These are phyloP conservation scores for Penicillium sp. DNA, from an alignment of 2,329 filamentous ascomycete genomes.

Conservation along the genomic window DNA sequence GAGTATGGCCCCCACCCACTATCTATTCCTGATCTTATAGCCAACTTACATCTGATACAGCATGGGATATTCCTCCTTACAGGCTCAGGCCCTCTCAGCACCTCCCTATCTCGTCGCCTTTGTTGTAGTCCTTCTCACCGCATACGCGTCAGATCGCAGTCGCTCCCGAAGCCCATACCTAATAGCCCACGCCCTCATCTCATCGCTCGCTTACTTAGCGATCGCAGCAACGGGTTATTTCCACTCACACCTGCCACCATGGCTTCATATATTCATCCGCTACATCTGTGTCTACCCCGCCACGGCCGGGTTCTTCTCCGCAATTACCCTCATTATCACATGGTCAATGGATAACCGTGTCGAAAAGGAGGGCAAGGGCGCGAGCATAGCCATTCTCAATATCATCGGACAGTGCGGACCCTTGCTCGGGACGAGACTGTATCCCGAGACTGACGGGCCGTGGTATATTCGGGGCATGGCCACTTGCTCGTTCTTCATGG, in stretches of 20 bases:
- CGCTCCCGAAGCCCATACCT: slow-evolving; percentile 64
- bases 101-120: slow-evolving; percentile 80
- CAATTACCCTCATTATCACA: slow-evolving; percentile 78
- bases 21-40: background rate
- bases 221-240: slow-evolving; percentile 53
- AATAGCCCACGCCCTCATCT: slow-evolving; percentile 66
- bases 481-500: slow-evolving; percentile 62
- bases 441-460: slow-evolving; percentile 58
- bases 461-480: slow-evolving; percentile 64
- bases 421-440: slow-evolving; percentile 64
- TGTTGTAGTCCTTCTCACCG: slow-evolving; percentile 66
- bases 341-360: slow-evolving; percentile 88
- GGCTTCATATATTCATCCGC: slow-evolving; percentile 46
- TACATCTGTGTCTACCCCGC: slow-evolving; percentile 79
- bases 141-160: slow-evolving; percentile 67
- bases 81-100: slow-evolving; percentile 74
- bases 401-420: slow-evolving; percentile 78
- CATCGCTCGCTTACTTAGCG: slow-evolving; percentile 63
- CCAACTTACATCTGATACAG: slow-evolving; percentile 23
- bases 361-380: slow-evolving; percentile 66
- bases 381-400: slow-evolving; percentile 77
- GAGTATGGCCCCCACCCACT: slow-evolving; percentile 41
- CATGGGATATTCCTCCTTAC: slow-evolving; percentile 68
- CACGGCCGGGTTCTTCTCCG: slow-evolving; percentile 75
- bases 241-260: slow-evolving; percentile 36